phyloP scores from a whole-genome alignment of 2,329 filamentous ascomycete genomes.

The Xylariaceae sp. region DNA sequence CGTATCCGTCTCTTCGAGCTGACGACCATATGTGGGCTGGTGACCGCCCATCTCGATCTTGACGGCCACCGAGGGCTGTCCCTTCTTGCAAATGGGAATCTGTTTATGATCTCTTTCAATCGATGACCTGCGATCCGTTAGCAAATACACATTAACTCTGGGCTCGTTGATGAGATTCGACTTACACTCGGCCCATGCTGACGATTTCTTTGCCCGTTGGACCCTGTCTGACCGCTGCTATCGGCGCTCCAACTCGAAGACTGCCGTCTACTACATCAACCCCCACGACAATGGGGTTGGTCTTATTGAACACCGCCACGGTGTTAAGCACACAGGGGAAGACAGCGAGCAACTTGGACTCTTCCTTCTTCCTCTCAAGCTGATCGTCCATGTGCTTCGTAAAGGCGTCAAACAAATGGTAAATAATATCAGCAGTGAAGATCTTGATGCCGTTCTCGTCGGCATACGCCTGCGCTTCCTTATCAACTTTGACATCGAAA shows the following conservation, averaged over 20 bases:
- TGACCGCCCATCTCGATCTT: conserved; percentile 93
- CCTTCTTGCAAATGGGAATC: conserved; percentile 86
- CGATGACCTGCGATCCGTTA: conserved; percentile 59
- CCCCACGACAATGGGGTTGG: conserved; percentile 87
- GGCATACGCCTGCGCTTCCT: conserved; percentile 85
- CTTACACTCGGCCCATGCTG: conserved; percentile 86
- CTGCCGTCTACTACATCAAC: conserved; percentile 92
- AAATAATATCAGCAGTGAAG: conserved; percentile 98
- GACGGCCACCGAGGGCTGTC: conserved; percentile 92
- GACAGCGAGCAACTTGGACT: conserved; percentile 89
- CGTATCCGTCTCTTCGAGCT: conserved; percentile 84
- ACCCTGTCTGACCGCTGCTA: conserved; percentile 81
- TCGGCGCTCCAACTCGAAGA: conserved; percentile 79
- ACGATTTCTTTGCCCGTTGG: conserved; percentile 83
- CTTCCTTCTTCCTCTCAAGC: conserved; percentile 88
- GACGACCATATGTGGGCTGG: conserved; percentile 90
- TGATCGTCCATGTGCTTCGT: conserved; percentile 89
- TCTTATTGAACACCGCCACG: conserved; percentile 98
- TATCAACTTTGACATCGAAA: conserved; percentile 99
- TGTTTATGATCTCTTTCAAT: conserved; percentile 99
- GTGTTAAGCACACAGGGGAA: conserved; percentile 91
- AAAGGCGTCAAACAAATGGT: conserved; percentile 95
- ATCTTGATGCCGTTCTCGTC: conserved; percentile 95
- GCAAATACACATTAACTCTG: conserved; percentile 5
- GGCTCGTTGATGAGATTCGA: conserved; percentile 25